phyloP scores from a whole-genome alignment of 257 asterid genomes.

The Forsythia viridissima region DNA sequence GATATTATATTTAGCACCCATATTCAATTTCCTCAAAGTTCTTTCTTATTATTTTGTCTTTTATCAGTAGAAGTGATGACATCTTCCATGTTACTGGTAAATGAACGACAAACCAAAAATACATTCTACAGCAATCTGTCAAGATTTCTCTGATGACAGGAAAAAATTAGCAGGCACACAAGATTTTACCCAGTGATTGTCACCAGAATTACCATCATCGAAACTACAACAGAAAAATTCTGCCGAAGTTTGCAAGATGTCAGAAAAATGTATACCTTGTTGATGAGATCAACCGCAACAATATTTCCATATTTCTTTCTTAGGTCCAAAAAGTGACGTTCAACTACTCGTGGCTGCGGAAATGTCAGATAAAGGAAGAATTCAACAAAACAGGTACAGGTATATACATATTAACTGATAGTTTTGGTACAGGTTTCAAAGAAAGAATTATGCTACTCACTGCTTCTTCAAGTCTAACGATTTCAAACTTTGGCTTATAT shows the following conservation, averaged over 20 bases:
- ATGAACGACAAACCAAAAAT: background rate
- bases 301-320: slow-evolving; percentile 86
- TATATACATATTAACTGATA: background rate
- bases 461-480: slow-evolving; percentile 58
- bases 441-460: slow-evolving; percentile 49
- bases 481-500: slow-evolving; percentile 81
- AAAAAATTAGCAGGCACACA: background rate
- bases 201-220: slow-evolving; percentile 4
- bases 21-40: background rate
- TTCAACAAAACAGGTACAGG: slow-evolving; percentile 24
- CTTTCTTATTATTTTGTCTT: background rate
- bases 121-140: background rate
- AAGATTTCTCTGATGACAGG: background rate
- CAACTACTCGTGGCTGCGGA: slow-evolving; percentile 74
- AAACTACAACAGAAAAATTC: background rate
- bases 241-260: slow-evolving; percentile 5
- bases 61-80: background rate
- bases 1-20: background rate
- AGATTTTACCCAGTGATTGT: background rate
- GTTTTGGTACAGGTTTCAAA: slow-evolving; percentile 3
- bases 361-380: slow-evolving; percentile 19
- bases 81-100: background rate
- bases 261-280: slow-evolving; percentile 52
- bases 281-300: slow-evolving; percentile 74
- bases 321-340: slow-evolving; percentile 78